These are phyloP conservation scores for Backusella liffmaniae DNA, from an alignment of 192 early-diverging fungal genomes.

Conservation along the genomic window DNA sequence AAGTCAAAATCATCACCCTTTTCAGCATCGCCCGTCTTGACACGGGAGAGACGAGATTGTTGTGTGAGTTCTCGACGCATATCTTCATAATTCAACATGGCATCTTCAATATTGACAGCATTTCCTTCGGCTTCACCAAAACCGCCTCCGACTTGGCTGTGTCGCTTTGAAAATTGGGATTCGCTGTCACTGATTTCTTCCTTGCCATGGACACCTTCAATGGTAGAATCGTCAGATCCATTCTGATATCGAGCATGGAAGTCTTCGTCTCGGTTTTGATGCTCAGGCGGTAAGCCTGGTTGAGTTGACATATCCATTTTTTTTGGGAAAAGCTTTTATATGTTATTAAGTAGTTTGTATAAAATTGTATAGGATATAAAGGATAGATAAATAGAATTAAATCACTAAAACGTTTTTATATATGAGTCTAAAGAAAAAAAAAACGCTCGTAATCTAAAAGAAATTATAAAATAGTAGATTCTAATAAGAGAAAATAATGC, in stretches of 20 bases:
- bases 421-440: neutral
- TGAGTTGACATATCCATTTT: constrained; percentile 8
- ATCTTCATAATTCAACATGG: constrained; percentile 25
- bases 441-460: neutral
- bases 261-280: constrained; percentile 1
- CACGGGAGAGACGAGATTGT: constrained; percentile 30
- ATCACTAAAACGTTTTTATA: neutral
- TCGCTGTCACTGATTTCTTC: neutral
- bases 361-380: neutral
- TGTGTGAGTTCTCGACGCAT: constrained; percentile 24
- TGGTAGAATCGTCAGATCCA: neutral
- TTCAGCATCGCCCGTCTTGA: constrained; percentile 17
- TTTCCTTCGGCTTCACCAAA: constrained; percentile 33
- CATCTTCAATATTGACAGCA: constrained; percentile 29
- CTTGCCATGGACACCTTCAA: neutral
- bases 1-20: constrained; percentile 41
- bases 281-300: neutral
- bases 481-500: neutral
- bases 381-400: neutral
- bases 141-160: constrained; percentile 14
- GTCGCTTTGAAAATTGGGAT: neutral
- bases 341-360: neutral
- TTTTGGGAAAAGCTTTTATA: neutral
- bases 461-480: neutral
- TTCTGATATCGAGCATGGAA: neutral